phyloP scores from a whole-genome alignment of 768 basidiomycete genomes.

The Termitomyces sp. region DNA sequence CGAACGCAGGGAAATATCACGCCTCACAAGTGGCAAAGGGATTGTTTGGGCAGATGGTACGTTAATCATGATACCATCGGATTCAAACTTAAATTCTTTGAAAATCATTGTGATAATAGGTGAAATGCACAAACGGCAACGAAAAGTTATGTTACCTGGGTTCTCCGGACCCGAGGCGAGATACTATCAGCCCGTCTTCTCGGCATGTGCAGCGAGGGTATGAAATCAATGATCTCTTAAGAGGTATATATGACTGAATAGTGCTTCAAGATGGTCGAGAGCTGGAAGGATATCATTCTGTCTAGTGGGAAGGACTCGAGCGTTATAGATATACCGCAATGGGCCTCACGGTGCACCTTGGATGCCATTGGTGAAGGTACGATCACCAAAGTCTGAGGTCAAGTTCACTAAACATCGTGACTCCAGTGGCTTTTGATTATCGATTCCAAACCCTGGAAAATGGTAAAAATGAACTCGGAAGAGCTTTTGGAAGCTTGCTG shows the following conservation, averaged over 20 bases:
- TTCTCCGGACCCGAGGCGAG: constrained; percentile 46
- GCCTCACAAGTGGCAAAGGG: constrained; percentile 33
- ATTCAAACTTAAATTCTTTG: background rate
- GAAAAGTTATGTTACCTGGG: constrained; percentile 45
- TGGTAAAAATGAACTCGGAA: constrained; percentile 34
- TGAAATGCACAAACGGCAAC: constrained; percentile 44
- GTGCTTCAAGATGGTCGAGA: constrained; percentile 31
- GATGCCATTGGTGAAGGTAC: constrained; percentile 52
- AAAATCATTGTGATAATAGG: constrained; percentile 17
- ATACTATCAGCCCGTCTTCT: constrained; percentile 41
- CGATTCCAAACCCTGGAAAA: constrained; percentile 41
- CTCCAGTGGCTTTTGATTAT: constrained; percentile 49
- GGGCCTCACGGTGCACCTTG: constrained; percentile 45
- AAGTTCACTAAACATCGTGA: background rate
- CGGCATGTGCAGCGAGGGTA: constrained; percentile 33
- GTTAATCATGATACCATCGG: constrained; percentile 8
- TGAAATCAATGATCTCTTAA: constrained; percentile 8
- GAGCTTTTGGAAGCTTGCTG: constrained; percentile 36
- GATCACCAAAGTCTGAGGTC: background rate
- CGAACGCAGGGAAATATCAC: constrained; percentile 35
- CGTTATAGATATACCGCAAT: constrained; percentile 34
- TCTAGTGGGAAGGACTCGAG: constrained; percentile 26
- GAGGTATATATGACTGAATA: constrained; percentile 9
- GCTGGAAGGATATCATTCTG: constrained; percentile 38
- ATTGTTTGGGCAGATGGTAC: constrained; percentile 41